These are phyloP conservation scores for Stagonosporopsis chrysanthemi DNA, from an alignment of 2,329 filamentous ascomycete genomes.

Conservation along the genomic window DNA sequence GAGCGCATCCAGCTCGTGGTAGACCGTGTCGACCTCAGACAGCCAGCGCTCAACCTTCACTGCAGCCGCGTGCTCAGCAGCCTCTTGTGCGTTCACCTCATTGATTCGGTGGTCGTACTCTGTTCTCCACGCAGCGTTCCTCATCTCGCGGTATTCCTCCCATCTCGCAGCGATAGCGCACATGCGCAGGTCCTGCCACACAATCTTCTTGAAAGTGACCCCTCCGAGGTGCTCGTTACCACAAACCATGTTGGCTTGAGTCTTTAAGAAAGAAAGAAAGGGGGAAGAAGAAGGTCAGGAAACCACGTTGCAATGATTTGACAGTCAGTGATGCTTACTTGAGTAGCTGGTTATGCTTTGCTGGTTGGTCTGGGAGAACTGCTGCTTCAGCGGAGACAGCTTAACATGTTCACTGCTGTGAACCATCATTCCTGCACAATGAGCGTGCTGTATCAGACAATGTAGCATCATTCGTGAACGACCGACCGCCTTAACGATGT, in stretches of 20 bases:
- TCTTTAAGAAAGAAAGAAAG: no score
- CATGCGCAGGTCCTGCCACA: neutral
- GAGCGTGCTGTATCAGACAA: no score
- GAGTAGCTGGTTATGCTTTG: neutral
- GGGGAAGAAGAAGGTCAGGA: no score
- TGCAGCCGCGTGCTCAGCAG: neutral
- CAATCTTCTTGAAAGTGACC: neutral
- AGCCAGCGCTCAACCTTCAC: neutral
- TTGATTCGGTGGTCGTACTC: neutral
- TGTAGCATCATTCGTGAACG: no score
- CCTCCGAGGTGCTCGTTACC: neutral
- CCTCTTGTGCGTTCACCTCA: neutral
- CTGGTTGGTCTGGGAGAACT: neutral
- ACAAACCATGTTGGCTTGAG: neutral
- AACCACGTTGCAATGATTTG: no score
- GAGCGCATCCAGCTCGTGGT: neutral
- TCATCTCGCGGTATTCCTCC: neutral
- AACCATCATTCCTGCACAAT: neutral
- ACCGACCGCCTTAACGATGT: no score
- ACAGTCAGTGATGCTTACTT: no score
- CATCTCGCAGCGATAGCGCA: neutral
- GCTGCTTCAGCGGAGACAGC: no score
- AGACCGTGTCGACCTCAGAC: neutral
- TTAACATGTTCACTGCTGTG: no score
- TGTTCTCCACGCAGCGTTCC: neutral